These are phyloP conservation scores for Phytophthora meadii DNA, from an alignment of 352 stramenopile genomes.

Conservation along the genomic window DNA sequence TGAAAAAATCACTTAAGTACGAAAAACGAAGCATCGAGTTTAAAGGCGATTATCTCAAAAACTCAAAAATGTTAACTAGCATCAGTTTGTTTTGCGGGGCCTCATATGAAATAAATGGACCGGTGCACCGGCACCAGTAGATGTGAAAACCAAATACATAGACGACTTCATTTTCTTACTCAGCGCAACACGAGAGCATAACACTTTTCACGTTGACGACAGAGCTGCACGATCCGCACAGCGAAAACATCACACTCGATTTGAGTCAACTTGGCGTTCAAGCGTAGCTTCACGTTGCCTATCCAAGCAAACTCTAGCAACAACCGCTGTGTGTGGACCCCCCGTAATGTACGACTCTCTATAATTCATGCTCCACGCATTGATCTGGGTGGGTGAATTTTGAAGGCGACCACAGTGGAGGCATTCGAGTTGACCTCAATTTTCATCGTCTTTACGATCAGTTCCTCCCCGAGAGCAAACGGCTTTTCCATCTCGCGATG, in stretches of 20 bases:
- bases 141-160: slow-evolving; percentile 24
- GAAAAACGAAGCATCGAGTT: too few relatives aligned
- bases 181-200: neutral
- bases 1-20: too few relatives aligned
- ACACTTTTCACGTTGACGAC: slow-evolving; percentile 1
- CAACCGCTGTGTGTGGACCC: too few relatives aligned
- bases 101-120: slow-evolving; percentile 32
- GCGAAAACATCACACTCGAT: slow-evolving; percentile 16
- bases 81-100: too few relatives aligned
- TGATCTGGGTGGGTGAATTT: slow-evolving; percentile 6
- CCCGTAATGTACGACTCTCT: slow-evolving; percentile 5
- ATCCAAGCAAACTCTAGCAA: slow-evolving; percentile 14
- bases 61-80: too few relatives aligned
- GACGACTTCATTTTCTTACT: slow-evolving; percentile 17
- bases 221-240: slow-evolving; percentile 6
- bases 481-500: slow-evolving; percentile 30
- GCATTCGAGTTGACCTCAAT: slow-evolving; percentile 7
- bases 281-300: slow-evolving; percentile 2
- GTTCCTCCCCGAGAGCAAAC: slow-evolving; percentile 15
- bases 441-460: slow-evolving; percentile 13
- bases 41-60: too few relatives aligned
- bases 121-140: slow-evolving; percentile 18
- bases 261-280: slow-evolving; percentile 17
- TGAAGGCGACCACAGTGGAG: neutral
- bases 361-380: slow-evolving; percentile 14